Percentiles rank a stretch among this genome's conserved stretches.
phyloP scores from a whole-genome alignment of 176 grass and related monocot species.

The Alloteropsis semialata region DNA sequence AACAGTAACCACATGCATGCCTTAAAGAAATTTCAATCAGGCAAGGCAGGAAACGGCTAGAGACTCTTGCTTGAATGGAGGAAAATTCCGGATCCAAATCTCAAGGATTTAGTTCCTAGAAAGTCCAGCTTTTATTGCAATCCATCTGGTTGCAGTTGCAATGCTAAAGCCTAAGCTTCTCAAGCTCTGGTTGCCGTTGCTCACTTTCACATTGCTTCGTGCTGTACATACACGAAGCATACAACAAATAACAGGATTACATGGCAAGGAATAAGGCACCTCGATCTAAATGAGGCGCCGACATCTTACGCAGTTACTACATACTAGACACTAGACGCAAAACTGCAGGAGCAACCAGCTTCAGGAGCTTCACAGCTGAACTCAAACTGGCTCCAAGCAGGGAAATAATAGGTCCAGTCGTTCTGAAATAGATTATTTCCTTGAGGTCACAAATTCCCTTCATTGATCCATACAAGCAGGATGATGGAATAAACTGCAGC shows the following conservation, averaged over 20 bases:
- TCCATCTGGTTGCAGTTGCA: neutral
- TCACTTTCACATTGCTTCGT: slow-evolving; percentile 22
- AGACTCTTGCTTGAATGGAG: neutral
- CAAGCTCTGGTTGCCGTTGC: neutral
- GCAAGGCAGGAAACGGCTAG: neutral
- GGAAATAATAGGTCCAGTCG: neutral
- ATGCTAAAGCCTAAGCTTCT: neutral
- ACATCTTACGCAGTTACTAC: neutral
- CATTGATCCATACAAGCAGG: slow-evolving; percentile 15
- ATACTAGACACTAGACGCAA: slow-evolving; percentile 23
- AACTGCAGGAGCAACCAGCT: slow-evolving; percentile 23
- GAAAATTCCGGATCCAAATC: neutral
- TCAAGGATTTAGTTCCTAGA: neutral
- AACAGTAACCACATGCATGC: neutral
- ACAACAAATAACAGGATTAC: slow-evolving; percentile 8
- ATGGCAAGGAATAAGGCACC: slow-evolving; percentile 5
- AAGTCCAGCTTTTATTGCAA: slow-evolving; percentile 12
- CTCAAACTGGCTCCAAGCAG: neutral
- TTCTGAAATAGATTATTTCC: slow-evolving; percentile 13
- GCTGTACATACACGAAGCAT: slow-evolving; percentile 17
- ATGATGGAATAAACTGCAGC: neutral
- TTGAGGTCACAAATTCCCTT: slow-evolving; percentile 12
- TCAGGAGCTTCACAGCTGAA: neutral
- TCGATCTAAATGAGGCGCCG: neutral
- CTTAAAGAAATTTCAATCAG: neutral